Conservation (phyloP, 208 protist species). For the Wallacemonas rigidus region DNA sequence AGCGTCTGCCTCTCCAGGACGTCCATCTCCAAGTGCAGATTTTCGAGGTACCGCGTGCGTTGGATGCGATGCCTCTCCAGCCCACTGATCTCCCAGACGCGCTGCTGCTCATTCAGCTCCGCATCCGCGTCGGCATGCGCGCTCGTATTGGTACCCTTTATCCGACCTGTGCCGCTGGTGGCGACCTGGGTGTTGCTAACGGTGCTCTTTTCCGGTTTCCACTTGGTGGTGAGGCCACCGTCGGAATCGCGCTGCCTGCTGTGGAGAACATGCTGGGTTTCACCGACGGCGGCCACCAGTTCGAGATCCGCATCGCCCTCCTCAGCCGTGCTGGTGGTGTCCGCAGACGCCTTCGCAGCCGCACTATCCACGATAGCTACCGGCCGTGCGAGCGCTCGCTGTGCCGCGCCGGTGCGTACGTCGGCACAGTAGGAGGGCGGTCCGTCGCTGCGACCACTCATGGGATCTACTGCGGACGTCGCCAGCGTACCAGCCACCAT, state of each 20-base stretch:
- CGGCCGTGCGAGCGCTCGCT: background rate
- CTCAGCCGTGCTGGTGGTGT: background rate
- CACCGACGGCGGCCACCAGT: background rate
- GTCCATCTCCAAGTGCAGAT: slow-evolving; percentile 39
- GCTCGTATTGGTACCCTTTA: background rate
- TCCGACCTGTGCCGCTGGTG: background rate
- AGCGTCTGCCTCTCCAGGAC: slow-evolving; percentile 2
- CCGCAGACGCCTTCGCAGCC: background rate
- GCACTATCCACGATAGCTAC: background rate
- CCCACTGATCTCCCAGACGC: slow-evolving; percentile 34
- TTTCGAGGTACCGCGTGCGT: slow-evolving; percentile 21
- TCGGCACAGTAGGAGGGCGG: background rate
- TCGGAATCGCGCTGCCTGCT: slow-evolving; percentile 6
- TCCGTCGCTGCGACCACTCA: no score
- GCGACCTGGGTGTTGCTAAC: slow-evolving; percentile 18
- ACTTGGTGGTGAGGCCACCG: background rate
- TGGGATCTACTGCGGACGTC: no score
- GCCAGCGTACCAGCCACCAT: slow-evolving; percentile 15
- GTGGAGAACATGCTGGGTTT: background rate
- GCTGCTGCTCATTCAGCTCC: slow-evolving; percentile 31
- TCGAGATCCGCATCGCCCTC: slow-evolving; percentile 1
- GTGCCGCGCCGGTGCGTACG: background rate
- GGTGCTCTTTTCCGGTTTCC: slow-evolving; percentile 20
- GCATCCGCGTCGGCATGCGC: slow-evolving; percentile 6
- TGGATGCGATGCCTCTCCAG: slow-evolving; percentile 25